Conservation (phyloP, 2,329 filamentous ascomycete species). For the Alternaria dauci region DNA sequence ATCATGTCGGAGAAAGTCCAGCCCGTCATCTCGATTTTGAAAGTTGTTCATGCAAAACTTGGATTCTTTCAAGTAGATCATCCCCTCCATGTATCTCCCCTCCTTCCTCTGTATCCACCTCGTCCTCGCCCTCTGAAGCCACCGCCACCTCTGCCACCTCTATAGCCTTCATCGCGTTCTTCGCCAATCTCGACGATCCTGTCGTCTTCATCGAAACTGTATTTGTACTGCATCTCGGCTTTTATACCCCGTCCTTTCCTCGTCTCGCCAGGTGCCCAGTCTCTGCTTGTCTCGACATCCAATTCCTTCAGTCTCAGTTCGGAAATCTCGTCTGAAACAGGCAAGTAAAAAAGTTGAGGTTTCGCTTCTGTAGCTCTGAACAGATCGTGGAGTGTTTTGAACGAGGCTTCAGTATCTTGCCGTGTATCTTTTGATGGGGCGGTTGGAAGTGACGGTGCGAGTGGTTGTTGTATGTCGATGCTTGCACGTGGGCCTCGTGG, state of each 20-base stretch:
- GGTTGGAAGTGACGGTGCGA: slow-evolving; percentile 6
- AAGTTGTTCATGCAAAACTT: neutral
- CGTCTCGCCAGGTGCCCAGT: slow-evolving; percentile 50
- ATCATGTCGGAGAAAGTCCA: neutral
- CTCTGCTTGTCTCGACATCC: slow-evolving; percentile 54
- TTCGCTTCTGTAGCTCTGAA: slow-evolving; percentile 69
- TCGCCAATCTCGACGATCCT: slow-evolving; percentile 54
- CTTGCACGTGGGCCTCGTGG: slow-evolving; percentile 32
- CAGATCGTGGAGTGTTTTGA: slow-evolving; percentile 66
- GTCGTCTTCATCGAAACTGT: slow-evolving; percentile 56
- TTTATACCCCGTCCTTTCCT: slow-evolving; percentile 43
- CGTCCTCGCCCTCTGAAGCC: slow-evolving; percentile 11
- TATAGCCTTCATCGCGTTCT: slow-evolving; percentile 34
- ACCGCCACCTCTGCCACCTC: slow-evolving; percentile 10
- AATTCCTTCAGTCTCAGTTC: slow-evolving; percentile 70
- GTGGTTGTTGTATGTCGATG: slow-evolving; percentile 7
- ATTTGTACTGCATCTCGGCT: slow-evolving; percentile 47
- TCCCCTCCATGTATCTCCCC: slow-evolving; percentile 11
- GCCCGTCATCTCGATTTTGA: neutral
- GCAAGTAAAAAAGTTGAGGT: slow-evolving; percentile 71
- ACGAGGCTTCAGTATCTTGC: slow-evolving; percentile 46
- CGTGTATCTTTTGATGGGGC: slow-evolving; percentile 20
- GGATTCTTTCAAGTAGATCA: neutral
- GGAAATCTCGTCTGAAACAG: slow-evolving; percentile 71
- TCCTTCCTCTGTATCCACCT: slow-evolving; percentile 9